Evolutionary conservation across 805 yeast species (phyloP).

Genomic region (Lachancea dasiensis): DNA sequence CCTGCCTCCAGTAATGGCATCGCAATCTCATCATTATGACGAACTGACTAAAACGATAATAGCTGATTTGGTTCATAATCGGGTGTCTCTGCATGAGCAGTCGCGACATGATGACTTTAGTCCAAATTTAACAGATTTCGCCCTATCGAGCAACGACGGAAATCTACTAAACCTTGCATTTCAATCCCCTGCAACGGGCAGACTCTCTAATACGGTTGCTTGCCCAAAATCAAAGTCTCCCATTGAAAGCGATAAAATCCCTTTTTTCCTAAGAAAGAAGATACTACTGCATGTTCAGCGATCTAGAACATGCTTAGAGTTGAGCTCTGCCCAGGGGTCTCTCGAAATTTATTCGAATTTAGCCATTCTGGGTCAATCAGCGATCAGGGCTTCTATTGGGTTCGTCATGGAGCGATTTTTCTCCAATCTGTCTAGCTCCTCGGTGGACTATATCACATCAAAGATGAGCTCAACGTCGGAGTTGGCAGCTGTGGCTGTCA

Average conservation of each 20-base stretch:
- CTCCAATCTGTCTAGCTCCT: constrained; percentile 45
- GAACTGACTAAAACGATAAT: constrained; percentile 25
- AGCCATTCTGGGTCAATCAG: constrained; percentile 51
- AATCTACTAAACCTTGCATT: constrained; percentile 22
- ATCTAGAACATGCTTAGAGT: constrained; percentile 56
- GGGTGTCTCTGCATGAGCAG: constrained; percentile 22
- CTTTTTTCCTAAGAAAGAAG: constrained; percentile 30
- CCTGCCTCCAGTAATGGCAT: constrained; percentile 6
- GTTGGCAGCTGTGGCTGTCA: constrained; percentile 28
- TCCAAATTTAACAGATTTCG: constrained; percentile 26
- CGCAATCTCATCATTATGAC: constrained; percentile 20
- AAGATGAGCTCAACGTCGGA: constrained; percentile 40
- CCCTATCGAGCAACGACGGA: constrained; percentile 24
- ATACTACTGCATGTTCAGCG: constrained; percentile 47
- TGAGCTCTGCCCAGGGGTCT: constrained; percentile 26
- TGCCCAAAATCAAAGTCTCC: constrained; percentile 1
- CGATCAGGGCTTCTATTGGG: constrained; percentile 50
- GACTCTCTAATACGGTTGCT: constrained; percentile 5
- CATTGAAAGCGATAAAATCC: constrained; percentile 12
- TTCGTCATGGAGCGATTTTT: constrained; percentile 62
- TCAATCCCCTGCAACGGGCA: constrained; percentile 1
- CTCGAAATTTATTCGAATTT: constrained; percentile 38
- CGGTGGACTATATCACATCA: constrained; percentile 45
- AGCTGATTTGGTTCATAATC: constrained; percentile 21
- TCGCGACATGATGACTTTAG: constrained; percentile 16